phyloP scores from a whole-genome alignment of 2,329 filamentous ascomycete genomes.

The Cordyceps javanica region DNA sequence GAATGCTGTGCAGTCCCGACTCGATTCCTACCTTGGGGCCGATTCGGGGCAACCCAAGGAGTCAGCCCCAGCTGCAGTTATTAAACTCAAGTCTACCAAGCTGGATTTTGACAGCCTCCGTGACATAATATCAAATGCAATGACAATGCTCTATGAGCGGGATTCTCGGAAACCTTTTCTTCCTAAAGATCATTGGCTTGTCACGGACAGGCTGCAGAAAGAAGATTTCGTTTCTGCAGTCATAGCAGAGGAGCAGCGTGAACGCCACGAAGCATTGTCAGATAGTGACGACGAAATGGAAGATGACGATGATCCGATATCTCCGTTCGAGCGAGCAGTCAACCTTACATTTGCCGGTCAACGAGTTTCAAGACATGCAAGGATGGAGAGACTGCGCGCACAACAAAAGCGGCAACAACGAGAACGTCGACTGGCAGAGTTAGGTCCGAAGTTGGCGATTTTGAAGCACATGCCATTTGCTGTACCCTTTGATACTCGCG shows the following conservation, averaged over 20 bases:
- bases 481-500: conserved; percentile 85
- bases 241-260: conserved; percentile 79
- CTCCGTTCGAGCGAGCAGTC: background rate
- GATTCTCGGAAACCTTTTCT: conserved; percentile 85
- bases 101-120: conserved; percentile 73
- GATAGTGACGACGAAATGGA: conserved; percentile 32
- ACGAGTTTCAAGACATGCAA: conserved; percentile 55
- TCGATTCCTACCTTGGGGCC: conserved; percentile 25
- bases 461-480: conserved; percentile 95
- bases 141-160: conserved; percentile 86
- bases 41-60: conserved; percentile 5
- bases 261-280: conserved; percentile 45
- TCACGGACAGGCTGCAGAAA: conserved; percentile 85
- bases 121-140: conserved; percentile 68
- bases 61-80: background rate
- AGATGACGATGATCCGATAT: conserved; percentile 18
- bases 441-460: conserved; percentile 83
- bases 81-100: conserved; percentile 20
- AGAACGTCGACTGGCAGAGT: conserved; percentile 66
- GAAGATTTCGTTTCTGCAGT: conserved; percentile 80
- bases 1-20: conserved; percentile 19
- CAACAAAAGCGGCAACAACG: conserved; percentile 62
- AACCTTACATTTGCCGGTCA: conserved; percentile 43
- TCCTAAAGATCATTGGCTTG: conserved; percentile 83
- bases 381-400: conserved; percentile 56